Percentiles rank a stretch among this genome's conserved stretches.
Evolutionary conservation across 495 filamentous ascomycete species (phyloP).

Genomic region (Lineolata rhizophorae): DNA sequence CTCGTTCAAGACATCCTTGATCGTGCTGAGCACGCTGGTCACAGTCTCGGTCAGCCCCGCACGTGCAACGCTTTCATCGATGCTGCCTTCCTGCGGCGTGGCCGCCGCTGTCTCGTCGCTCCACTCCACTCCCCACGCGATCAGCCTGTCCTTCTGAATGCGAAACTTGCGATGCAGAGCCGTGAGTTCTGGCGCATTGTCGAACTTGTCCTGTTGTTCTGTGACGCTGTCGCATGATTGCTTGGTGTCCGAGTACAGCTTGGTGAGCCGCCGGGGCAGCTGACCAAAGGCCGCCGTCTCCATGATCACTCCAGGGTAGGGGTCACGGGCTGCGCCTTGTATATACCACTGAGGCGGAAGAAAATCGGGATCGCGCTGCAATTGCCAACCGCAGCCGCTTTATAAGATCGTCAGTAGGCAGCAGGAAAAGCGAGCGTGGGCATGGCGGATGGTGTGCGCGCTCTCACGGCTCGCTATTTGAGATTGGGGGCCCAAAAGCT

Average conservation of each 20-base stretch:
- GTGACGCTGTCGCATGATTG: slow-evolving; percentile 47
- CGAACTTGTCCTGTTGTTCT: slow-evolving; percentile 41
- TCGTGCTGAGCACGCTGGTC: slow-evolving; percentile 69
- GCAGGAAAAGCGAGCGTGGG: no score
- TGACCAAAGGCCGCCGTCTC: slow-evolving; percentile 1
- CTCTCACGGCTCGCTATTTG: no score
- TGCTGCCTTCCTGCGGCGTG: slow-evolving; percentile 47
- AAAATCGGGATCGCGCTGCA: no score
- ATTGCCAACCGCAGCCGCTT: no score
- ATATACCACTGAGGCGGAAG: no score
- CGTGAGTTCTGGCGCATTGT: slow-evolving; percentile 29
- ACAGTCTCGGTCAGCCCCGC: slow-evolving; percentile 77
- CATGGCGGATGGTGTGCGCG: no score
- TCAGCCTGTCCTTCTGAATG: slow-evolving; percentile 52
- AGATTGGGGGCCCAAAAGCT: no score
- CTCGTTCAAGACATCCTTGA: slow-evolving; percentile 69
- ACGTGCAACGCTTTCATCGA: slow-evolving; percentile 64
- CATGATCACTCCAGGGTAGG: no score
- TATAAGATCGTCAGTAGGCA: no score
- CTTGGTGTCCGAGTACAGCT: slow-evolving; percentile 85
- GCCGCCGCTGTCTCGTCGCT: no score
- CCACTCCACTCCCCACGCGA: slow-evolving; percentile 85
- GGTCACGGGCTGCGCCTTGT: no score
- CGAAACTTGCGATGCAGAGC: slow-evolving; percentile 33
- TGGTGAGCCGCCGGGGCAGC: slow-evolving; percentile 52